Conservation (phyloP, 495 filamentous ascomycete species). For the Penicillium atrosanguineum region DNA sequence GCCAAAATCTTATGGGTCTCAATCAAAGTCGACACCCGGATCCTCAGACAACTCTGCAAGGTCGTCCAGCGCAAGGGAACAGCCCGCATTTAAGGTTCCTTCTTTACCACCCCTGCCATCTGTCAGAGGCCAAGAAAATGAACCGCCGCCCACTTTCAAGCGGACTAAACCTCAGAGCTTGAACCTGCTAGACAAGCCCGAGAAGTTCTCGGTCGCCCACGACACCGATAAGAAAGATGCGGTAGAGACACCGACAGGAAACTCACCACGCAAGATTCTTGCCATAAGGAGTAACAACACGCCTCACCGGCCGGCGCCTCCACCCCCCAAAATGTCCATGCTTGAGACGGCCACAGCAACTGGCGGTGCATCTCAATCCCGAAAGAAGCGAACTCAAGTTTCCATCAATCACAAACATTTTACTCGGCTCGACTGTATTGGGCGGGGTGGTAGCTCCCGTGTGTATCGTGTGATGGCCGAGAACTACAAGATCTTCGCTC, state of each 20-base stretch:
- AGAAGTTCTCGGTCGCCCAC: constrained; percentile 52
- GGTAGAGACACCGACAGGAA: constrained; percentile 41
- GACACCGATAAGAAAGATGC: constrained; percentile 48
- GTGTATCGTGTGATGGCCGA: constrained; percentile 98
- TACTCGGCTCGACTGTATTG: constrained; percentile 82
- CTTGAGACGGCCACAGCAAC: constrained; percentile 85
- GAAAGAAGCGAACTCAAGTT: constrained; percentile 74
- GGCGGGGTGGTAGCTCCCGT: constrained; percentile 85
- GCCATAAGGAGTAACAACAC: constrained; percentile 76
- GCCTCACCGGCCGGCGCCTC: constrained; percentile 74
- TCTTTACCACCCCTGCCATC: constrained; percentile 58
- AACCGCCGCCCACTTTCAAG: constrained; percentile 72
- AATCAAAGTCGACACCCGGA: constrained; percentile 42
- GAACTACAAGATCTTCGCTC: constrained; percentile 87
- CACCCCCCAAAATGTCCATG: constrained; percentile 92
- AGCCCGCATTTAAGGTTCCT: constrained; percentile 67
- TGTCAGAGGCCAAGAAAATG: constrained; percentile 74
- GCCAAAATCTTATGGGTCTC: constrained; percentile 38
- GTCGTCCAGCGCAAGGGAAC: constrained; percentile 35
- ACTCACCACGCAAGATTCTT: constrained; percentile 68
- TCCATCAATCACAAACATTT: constrained; percentile 90
- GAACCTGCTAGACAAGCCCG: constrained; percentile 56
- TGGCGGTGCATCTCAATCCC: constrained; percentile 70
- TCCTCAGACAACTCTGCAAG: constrained; percentile 41
- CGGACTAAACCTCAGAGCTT: constrained; percentile 60